Percentiles rank a stretch among this genome's conserved stretches.
These are phyloP conservation scores for Suillus tomentosus DNA, from an alignment of 768 basidiomycete species.

Conservation along the genomic window DNA sequence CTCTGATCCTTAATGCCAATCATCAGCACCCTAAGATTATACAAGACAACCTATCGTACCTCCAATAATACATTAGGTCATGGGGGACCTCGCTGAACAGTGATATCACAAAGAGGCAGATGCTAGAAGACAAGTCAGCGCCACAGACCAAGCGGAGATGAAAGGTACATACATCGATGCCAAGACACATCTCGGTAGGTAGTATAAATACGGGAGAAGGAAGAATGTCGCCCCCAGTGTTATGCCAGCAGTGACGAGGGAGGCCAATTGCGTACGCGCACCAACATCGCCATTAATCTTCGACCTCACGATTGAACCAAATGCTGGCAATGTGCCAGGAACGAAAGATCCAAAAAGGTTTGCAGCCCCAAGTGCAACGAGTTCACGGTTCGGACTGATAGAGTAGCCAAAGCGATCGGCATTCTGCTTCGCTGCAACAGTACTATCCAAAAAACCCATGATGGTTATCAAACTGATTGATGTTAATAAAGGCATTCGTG, in stretches of 20 bases:
- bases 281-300: constrained; percentile 92
- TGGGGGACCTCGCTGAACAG: constrained; percentile 86
- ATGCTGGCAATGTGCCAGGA: constrained; percentile 89
- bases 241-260: constrained; percentile 70
- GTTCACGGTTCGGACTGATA: constrained; percentile 91
- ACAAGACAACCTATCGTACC: constrained; percentile 41
- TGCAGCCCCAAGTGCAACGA: constrained; percentile 85
- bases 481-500: not conserved
- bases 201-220: constrained; percentile 83
- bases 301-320: constrained; percentile 89
- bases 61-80: constrained; percentile 84
- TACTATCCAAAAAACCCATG: constrained; percentile 91
- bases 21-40: not conserved
- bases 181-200: constrained; percentile 86
- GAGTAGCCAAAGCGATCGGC: constrained; percentile 82
- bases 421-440: constrained; percentile 94
- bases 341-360: constrained; percentile 81
- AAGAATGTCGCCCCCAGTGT: constrained; percentile 88
- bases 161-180: constrained; percentile 71
- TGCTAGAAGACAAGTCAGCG: constrained; percentile 45
- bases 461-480: constrained; percentile 67
- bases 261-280: constrained; percentile 86
- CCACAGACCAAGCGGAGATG: constrained; percentile 9
- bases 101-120: constrained; percentile 82
- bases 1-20: constrained; percentile 65